Evolutionary conservation across 2,329 filamentous ascomycete genomes (phyloP).

Genomic region (Paraconiothyrium sp.): DNA sequence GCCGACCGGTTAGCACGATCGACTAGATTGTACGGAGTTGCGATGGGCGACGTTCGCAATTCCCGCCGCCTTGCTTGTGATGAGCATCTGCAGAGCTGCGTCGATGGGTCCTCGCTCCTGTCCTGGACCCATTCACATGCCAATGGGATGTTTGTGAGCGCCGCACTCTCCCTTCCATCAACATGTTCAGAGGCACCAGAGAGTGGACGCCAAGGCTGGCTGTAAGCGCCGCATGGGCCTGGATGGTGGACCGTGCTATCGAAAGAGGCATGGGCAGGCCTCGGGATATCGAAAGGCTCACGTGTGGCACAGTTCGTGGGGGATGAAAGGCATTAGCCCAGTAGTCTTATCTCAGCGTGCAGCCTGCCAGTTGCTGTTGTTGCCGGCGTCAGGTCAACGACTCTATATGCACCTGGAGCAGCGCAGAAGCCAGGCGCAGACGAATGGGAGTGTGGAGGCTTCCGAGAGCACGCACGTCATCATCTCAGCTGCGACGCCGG

Average conservation of each 20-base stretch:
- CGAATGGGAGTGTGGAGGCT: neutral
- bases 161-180: neutral
- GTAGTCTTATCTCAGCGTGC: slow-evolving; percentile 9
- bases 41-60: slow-evolving; percentile 8
- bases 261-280: neutral
- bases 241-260: slow-evolving; percentile 15
- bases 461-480: slow-evolving; percentile 5
- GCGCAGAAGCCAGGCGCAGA: neutral
- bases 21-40: neutral
- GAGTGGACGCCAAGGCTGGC: neutral
- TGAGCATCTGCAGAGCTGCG: neutral
- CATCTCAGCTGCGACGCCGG: slow-evolving; percentile 11
- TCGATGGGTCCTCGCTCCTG: neutral
- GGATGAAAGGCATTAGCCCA: neutral
- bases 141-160: neutral
- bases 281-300: neutral
- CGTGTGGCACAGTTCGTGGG: neutral
- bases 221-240: slow-evolving; percentile 1
- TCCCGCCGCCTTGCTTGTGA: neutral
- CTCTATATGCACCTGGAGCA: neutral
- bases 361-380: neutral
- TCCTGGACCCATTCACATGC: neutral
- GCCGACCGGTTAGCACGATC: neutral
- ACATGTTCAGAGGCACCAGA: neutral
- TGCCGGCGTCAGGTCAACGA: neutral